Percentiles rank a stretch among this genome's conserved stretches.
Evolutionary conservation across 1,284 basidiomycete genomes (phyloP).

Genomic region (Cutaneotrichosporon sp.): DNA sequence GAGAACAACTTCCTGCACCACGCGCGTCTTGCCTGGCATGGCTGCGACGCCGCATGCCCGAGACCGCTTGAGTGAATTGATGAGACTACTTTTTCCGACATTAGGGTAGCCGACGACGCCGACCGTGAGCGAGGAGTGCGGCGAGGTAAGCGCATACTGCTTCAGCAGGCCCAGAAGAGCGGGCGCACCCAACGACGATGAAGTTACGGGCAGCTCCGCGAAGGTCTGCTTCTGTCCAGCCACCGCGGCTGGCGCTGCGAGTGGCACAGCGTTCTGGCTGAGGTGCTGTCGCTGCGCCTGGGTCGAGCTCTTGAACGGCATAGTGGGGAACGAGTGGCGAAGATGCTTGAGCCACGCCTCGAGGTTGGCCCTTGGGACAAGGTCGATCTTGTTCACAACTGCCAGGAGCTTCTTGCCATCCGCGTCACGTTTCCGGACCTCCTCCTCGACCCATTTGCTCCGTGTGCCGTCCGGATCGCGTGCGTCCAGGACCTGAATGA

Average conservation of each 20-base stretch:
- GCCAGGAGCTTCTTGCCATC: constrained; percentile 85
- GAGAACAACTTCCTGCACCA: constrained; percentile 86
- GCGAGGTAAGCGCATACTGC: constrained; percentile 70
- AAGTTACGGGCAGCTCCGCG: constrained; percentile 58
- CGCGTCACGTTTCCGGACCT: constrained; percentile 72
- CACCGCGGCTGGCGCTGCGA: constrained; percentile 32
- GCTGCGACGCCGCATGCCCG: constrained; percentile 88
- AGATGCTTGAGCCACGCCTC: constrained; percentile 86
- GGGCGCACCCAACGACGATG: constrained; percentile 56
- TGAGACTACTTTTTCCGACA: constrained; percentile 91
- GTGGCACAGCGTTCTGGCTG: constrained; percentile 49
- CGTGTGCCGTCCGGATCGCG: constrained; percentile 86
- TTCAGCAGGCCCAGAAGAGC: constrained; percentile 81
- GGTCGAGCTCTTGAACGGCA: constrained; percentile 87
- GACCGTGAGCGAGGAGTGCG: constrained; percentile 70
- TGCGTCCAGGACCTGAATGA: constrained; percentile 75
- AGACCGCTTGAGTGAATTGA: constrained; percentile 87
- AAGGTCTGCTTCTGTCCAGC: constrained; percentile 46
- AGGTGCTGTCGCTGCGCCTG: constrained; percentile 74
- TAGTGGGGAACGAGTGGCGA: constrained; percentile 83
- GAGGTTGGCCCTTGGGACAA: constrained; percentile 83
- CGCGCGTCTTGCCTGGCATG: constrained; percentile 90
- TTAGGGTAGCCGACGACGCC: constrained; percentile 97
- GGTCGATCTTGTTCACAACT: constrained; percentile 88
- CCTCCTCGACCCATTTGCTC: constrained; percentile 81